Base-by-base conservation (phyloP, 352 stramenopile genomes). In the Phytophthora sp. region DNA sequence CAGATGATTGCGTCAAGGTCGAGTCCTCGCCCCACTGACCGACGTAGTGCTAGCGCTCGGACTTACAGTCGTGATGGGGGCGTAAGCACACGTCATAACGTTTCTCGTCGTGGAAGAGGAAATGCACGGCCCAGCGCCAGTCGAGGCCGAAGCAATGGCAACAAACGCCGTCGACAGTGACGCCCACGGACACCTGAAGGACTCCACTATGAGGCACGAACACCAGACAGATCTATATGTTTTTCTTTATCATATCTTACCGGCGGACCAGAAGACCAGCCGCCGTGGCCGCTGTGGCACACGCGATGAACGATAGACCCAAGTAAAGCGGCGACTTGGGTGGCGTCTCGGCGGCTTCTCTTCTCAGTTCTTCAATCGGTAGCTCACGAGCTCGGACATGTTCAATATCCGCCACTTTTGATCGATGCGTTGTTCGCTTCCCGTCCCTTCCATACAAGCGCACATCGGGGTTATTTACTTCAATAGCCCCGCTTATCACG, bases 241-340 rank as follows among this genome's bases (percentile, higher is more conserved):
- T 36, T 62, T 64, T 47, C 13, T 45, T 55, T 42, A 23, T 59
- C 31, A 39, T 39, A 57, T 80, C n/a, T n/a, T 76, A 84, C 27
- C 77, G 61, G 15, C 77, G 77, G n/a, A 71, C 70, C 7, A 80
- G 52, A 21, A 87, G 59, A 15, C 76, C 60, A 3, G 75, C 77
- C 3, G 76, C 76, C 15, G 76, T 84, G 30, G 76, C 78, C 18
- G 76, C 76, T 0, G 74, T 85, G 24, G 76, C 78, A 18, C 78
- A 87, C 2, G 74, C 78, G 11, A 87, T 73, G 35, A 87, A 71
- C 3, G 78, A 84, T n/a, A 87, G 57, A 33, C 78, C 76, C 26
- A 87, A 57, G 57, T 79, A 77, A 18, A 85, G 46, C 1, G 73
- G 71, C 3, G 78, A 77, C 11, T 69, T 77, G 30, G 61, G 52